Conservation (phyloP, 176 grass and related monocot species). For the Eragrostis nindensis region DNA sequence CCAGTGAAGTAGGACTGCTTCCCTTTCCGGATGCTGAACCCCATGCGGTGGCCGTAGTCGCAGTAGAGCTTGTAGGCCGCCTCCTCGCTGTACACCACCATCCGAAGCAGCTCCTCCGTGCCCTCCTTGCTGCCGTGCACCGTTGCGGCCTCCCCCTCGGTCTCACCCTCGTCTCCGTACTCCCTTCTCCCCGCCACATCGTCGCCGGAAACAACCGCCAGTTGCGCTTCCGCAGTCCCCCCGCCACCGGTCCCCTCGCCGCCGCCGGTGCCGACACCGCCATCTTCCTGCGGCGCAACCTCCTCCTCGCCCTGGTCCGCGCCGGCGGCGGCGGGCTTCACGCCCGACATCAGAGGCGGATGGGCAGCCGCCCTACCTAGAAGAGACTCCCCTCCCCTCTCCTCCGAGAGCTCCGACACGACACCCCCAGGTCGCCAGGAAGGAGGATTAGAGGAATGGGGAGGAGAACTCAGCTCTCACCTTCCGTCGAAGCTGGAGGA, state of each 20-base stretch:
- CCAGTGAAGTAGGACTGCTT: conserved; percentile 88
- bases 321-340: neutral
- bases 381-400: no score
- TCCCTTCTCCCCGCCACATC: conserved; percentile 4
- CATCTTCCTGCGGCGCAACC: neutral
- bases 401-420: no score
- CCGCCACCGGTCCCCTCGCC: neutral
- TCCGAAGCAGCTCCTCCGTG: conserved; percentile 57
- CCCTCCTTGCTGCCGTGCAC: conserved; percentile 55
- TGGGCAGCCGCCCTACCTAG: no score
- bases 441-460: no score
- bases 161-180: conserved; percentile 42
- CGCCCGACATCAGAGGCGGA: neutral
- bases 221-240: neutral
- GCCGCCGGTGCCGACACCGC: neutral
- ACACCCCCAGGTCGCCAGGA: no score
- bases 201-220: conserved; percentile 12
- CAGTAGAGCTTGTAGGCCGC: conserved; percentile 81
- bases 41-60: conserved; percentile 80
- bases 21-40: conserved; percentile 82
- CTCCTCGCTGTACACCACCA: conserved; percentile 73
- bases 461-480: no score
- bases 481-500: no score
- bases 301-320: neutral
- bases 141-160: conserved; percentile 34